These are phyloP conservation scores for Zygoascus meyerae DNA, from an alignment of 1,139 yeast genomes.

Conservation along the genomic window DNA sequence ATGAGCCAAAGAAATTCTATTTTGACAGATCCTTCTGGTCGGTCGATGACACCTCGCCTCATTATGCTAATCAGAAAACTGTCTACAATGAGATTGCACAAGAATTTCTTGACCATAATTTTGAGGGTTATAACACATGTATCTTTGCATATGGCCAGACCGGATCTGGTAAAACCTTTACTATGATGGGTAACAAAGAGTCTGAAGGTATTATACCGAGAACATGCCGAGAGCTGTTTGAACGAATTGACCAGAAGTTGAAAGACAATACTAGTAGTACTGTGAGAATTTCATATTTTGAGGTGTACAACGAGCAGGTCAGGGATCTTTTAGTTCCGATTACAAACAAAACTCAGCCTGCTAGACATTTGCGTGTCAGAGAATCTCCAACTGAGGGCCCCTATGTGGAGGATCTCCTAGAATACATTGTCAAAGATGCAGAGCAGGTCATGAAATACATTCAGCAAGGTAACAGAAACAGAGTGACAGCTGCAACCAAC, in stretches of 20 bases:
- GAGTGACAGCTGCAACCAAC: constrained; percentile 65
- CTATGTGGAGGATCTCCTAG: constrained; percentile 59
- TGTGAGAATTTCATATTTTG: constrained; percentile 57
- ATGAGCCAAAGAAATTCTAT: constrained; percentile 36
- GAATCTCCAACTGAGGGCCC: constrained; percentile 62
- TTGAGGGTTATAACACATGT: constrained; percentile 69
- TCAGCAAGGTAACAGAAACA: constrained; percentile 42
- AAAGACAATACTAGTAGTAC: constrained; percentile 45
- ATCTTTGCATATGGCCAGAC: constrained; percentile 75
- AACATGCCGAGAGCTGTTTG: constrained; percentile 50
- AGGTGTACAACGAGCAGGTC: constrained; percentile 68
- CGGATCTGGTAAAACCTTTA: constrained; percentile 65
- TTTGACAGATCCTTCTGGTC: constrained; percentile 64
- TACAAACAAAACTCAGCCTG: constrained; percentile 10
- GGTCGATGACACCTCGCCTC: constrained; percentile 33
- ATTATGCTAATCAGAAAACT: constrained; percentile 44
- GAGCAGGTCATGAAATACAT: constrained; percentile 44
- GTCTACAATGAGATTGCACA: constrained; percentile 53
- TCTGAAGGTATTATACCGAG: constrained; percentile 56
- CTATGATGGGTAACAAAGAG: constrained; percentile 49
- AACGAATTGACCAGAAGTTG: constrained; percentile 38
- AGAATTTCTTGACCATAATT: constrained; percentile 54
- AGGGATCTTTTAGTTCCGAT: constrained; percentile 43
- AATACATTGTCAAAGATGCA: constrained; percentile 41
- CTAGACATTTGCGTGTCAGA: constrained; percentile 44